Base-by-base conservation (phyloP, 495 filamentous ascomycete species). In the Aspergillus olivimuriae region DNA sequence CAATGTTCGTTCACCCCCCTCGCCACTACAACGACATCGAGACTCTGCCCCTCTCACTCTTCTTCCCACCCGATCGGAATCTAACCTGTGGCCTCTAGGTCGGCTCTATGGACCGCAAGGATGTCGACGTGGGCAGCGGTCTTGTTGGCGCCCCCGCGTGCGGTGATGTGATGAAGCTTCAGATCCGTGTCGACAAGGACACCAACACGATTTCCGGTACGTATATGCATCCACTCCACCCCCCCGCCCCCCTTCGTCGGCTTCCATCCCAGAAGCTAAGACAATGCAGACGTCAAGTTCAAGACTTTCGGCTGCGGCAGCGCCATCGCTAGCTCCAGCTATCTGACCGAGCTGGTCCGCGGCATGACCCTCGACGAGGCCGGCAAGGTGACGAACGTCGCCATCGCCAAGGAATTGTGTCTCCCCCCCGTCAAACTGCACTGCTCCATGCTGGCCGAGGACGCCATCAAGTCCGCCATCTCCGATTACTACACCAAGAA, bases 391-490 rank as follows among this genome's bases (percentile, higher is more conserved):
- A 82, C 83, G 69, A 99, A 99, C 61, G 95, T 89, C 1, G 88
- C 97, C 68, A 96, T 99, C 63, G 89, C 94, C 16, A 89, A 91
- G 74, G 94, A 99, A 67, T 72, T 98, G 35, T 95, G 92, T 85
- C 28, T 44, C 41, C 63, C 51, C 22, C 56, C 43, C 7, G 28
- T 43, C 19, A 8, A 47, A 88, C 84, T 96, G 21, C 94, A 99
- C 69, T 99, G 94, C 77, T 96, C 90, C 45, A 95, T 99, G 87
- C 82, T 99, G 46, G 94, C 94, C 19, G 94, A 99, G 70, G 91
- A 99, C 62, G 94, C 94, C 47, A 96, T 99, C 78, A 96, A 96
- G 70, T 91, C 88, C n/a, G 94, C 94, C 45, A 96, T 97, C 64
- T 84, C 81, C 41, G 91, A 98, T 66, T 97, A 96, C 75, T 89